Evolutionary conservation across 305 asterid genomes (phyloP).

Genomic region (Withania somnifera): DNA sequence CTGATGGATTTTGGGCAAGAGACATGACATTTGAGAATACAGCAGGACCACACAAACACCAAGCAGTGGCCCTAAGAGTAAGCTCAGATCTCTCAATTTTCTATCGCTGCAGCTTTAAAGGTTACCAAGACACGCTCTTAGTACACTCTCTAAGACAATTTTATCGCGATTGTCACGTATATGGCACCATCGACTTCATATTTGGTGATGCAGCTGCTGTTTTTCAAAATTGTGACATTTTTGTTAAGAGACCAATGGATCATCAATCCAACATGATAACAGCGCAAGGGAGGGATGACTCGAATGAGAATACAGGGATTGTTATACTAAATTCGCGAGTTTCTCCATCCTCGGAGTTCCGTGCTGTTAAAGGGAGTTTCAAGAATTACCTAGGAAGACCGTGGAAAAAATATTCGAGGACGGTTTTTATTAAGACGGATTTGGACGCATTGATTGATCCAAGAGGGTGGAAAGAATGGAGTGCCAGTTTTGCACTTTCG

Average conservation of each 20-base stretch:
- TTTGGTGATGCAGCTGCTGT: constrained; percentile 54
- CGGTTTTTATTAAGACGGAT: constrained; percentile 39
- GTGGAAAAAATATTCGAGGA: constrained; percentile 58
- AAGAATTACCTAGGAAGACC: constrained; percentile 53
- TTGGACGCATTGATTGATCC: constrained; percentile 43
- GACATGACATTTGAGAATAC: constrained; percentile 70
- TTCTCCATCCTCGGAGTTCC: constrained; percentile 23
- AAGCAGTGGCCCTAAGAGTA: constrained; percentile 57
- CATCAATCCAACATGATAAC: constrained; percentile 57
- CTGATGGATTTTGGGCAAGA: constrained; percentile 68
- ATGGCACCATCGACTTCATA: constrained; percentile 59
- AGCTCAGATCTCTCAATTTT: constrained; percentile 45
- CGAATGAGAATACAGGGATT: constrained; percentile 53
- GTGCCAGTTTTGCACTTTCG: constrained; percentile 43
- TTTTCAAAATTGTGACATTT: constrained; percentile 48
- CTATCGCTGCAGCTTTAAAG: constrained; percentile 55
- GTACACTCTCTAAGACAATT: constrained; percentile 54
- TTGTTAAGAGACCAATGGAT: constrained; percentile 42
- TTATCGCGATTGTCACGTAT: constrained; percentile 51
- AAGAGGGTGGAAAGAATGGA: constrained; percentile 59
- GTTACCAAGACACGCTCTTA: constrained; percentile 57
- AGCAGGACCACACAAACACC: constrained; percentile 55
- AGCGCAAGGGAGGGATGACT: constrained; percentile 49
- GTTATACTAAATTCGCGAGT: constrained; percentile 35
- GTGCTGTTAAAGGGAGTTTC: constrained; percentile 15